Conservation (phyloP, 768 basidiomycete genomes). For the Amanita pallidorosea region DNA sequence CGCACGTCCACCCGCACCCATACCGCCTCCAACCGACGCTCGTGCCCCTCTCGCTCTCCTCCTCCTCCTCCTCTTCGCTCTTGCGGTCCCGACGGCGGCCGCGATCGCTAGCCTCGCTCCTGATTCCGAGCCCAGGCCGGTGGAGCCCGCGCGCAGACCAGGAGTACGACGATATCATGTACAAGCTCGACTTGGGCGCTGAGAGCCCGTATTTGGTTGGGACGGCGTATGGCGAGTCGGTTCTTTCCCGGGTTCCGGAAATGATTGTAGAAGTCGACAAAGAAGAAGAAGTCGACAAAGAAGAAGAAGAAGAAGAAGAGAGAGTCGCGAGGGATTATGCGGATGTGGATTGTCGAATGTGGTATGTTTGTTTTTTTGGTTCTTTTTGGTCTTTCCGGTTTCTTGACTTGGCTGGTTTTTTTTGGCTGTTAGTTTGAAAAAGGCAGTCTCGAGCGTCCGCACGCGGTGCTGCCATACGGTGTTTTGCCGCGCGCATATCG, state of each 20-base stretch:
- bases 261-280: neutral
- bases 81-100: neutral
- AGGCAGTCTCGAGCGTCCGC: neutral
- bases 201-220: slow-evolving; percentile 1
- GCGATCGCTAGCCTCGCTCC: neutral
- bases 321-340: no score
- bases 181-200: neutral
- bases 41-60: neutral
- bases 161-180: slow-evolving; percentile 1
- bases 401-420: no score
- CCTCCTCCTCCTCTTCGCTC: neutral
- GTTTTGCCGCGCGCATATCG: neutral
- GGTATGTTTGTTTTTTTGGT: neutral
- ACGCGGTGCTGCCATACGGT: neutral
- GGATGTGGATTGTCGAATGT: neutral
- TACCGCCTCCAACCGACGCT: slow-evolving; percentile 3
- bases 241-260: neutral
- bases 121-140: neutral
- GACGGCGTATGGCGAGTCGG: neutral
- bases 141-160: neutral
- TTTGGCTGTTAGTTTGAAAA: no score
- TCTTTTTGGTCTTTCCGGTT: no score
- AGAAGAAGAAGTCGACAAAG: no score
- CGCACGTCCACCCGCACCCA: neutral
- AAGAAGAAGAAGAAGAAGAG: neutral